phyloP scores from a whole-genome alignment of 257 asterid genomes.

The Orobanche coerulescens region DNA sequence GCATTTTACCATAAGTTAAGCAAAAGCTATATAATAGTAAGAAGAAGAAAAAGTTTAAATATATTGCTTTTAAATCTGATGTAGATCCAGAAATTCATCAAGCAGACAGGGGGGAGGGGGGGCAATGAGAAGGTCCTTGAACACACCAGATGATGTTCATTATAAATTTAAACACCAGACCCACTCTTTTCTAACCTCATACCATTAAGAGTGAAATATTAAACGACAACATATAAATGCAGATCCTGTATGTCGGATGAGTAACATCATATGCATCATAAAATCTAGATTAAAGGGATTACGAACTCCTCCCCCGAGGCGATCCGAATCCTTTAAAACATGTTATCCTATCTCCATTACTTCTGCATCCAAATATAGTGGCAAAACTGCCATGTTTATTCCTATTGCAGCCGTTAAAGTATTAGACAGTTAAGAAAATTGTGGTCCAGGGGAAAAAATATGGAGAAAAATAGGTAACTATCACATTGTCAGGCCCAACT shows the following conservation, averaged over 20 bases:
- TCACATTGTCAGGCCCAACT: not conserved
- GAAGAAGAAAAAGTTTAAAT: not conserved
- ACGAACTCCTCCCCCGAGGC: not conserved
- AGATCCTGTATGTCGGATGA: not conserved
- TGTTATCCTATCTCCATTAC: not conserved
- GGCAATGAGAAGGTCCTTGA: not conserved
- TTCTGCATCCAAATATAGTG: not conserved
- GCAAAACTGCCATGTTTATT: not conserved
- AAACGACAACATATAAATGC: not conserved
- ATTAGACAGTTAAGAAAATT: not conserved
- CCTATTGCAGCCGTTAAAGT: not conserved
- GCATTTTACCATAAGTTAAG: not conserved
- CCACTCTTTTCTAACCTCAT: no score
- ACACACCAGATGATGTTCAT: not conserved
- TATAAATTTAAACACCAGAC: slow-evolving; percentile 8
- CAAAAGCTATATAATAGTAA: not conserved
- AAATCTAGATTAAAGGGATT: not conserved
- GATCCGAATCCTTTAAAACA: slow-evolving; percentile 1
- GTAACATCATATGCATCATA: not conserved
- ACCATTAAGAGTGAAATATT: slow-evolving; percentile 1
- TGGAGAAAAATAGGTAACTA: not conserved
- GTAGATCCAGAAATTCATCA: not conserved
- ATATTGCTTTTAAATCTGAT: slow-evolving; percentile 13
- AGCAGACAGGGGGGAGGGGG: not conserved
- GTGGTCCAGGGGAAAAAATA: not conserved